Evolutionary conservation across 768 basidiomycete genomes (phyloP).

Genomic region (Strobilomyces echinocephalus): DNA sequence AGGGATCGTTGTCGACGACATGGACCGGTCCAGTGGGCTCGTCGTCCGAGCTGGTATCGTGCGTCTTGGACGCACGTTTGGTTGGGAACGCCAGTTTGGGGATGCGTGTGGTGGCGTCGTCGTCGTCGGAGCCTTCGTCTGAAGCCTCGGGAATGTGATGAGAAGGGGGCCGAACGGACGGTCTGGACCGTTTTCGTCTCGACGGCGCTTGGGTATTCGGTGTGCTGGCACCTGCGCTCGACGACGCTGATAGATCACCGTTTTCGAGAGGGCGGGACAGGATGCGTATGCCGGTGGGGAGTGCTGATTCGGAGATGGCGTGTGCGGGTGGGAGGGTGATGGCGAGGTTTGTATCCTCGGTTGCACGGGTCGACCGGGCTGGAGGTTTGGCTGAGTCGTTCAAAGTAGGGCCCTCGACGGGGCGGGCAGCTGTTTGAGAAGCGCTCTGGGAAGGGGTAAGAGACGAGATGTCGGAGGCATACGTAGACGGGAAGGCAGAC

Average conservation of each 20-base stretch:
- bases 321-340: slow-evolving; percentile 25
- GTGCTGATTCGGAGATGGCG: slow-evolving; percentile 22
- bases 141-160: slow-evolving; percentile 23
- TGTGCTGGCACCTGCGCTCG: not conserved
- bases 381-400: slow-evolving; percentile 5
- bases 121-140: slow-evolving; percentile 16
- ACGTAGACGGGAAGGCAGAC: slow-evolving; percentile 9
- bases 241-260: not conserved
- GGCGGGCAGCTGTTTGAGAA: slow-evolving; percentile 44
- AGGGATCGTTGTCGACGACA: slow-evolving; percentile 25
- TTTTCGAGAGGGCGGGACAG: not conserved
- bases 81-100: not conserved
- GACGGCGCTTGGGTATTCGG: not conserved
- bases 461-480: slow-evolving; percentile 55
- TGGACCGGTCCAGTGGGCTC: slow-evolving; percentile 15
- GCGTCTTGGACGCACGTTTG: not conserved
- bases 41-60: slow-evolving; percentile 20
- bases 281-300: slow-evolving; percentile 21
- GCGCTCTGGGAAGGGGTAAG: slow-evolving; percentile 74
- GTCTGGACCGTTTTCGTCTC: slow-evolving; percentile 5
- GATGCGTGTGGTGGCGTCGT: not conserved
- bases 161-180: slow-evolving; percentile 19
- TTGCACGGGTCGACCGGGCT: not conserved
- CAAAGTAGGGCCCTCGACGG: not conserved
- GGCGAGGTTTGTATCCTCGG: slow-evolving; percentile 6